Evolutionary conservation across 1,284 basidiomycete species (phyloP).

Genomic region (Ceratobasidium sp.): DNA sequence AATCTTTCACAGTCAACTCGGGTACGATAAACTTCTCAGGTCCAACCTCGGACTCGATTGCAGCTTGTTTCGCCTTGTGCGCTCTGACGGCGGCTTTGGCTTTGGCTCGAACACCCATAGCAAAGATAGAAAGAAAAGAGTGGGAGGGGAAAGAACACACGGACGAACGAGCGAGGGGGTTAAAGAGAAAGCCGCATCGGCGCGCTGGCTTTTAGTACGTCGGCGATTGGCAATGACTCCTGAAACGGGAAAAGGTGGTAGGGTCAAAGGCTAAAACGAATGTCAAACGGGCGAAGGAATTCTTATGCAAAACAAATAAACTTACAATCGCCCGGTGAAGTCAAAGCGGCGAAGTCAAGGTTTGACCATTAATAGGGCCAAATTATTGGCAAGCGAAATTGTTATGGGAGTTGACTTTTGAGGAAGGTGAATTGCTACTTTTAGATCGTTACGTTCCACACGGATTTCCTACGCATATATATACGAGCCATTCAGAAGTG

Average conservation of each 20-base stretch:
- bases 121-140: constrained; percentile 42
- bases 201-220: not conserved
- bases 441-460: not conserved
- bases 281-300: too few relatives aligned
- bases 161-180: too few relatives aligned
- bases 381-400: too few relatives aligned
- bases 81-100: constrained; percentile 48
- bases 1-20: constrained; percentile 59
- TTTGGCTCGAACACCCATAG: constrained; percentile 46
- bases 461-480: not conserved
- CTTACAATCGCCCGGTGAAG: too few relatives aligned
- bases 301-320: too few relatives aligned
- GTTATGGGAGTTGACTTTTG: not conserved
- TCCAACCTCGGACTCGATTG: constrained; percentile 40
- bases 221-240: not conserved
- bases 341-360: too few relatives aligned
- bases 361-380: too few relatives aligned
- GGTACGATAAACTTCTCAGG: constrained; percentile 57
- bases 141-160: constrained; percentile 39
- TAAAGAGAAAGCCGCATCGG: not conserved
- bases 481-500: not conserved
- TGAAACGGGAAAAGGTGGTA: constrained; percentile 15
- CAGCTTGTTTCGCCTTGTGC: not conserved
- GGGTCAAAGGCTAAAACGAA: not conserved
- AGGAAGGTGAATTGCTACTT: not conserved